Base-by-base conservation (phyloP, 352 stramenopile genomes). In the Phytophthora capsici region DNA sequence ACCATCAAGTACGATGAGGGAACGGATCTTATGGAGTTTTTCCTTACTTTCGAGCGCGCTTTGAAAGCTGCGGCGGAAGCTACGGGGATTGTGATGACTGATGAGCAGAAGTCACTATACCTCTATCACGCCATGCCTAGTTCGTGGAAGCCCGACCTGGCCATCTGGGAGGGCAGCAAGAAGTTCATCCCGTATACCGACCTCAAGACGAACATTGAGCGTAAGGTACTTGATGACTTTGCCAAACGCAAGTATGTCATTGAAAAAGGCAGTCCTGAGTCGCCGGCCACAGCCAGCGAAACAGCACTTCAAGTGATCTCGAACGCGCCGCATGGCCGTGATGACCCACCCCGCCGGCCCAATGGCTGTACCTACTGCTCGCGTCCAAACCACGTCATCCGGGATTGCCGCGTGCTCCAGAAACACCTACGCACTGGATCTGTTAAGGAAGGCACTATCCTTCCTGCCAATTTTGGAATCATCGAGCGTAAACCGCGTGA, bases 1-100 rank as follows among this genome's bases (percentile, higher is more conserved):
- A 49, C 51, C 3, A 57, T 69, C 40, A 61, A 63, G 47, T 69
- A 65, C 12, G 47, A 53, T 16, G 57, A 73, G 16, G 58, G 36
- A 4, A 67, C 28, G 0, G 57, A 67, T n/a, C 57, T 63, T 3
- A 60, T 58, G 36, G 23, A 13, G 10, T 72, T 63, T 26, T 66
- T 66, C 16, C 25, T 57, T 4, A 28, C n/a, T 7, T 63, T 68
- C 13, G 52, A 69, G 25, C 45, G 32, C 3, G 52, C 60, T 0
- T 17, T 63, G 1, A 55, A 62, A 9, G 8, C 50, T 34, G 38
- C 20, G 17, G 57, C 37, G 14, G 44, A 48, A 23, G 45, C 51
- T 52, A 60, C 34, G 4, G 58, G 25, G 0, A 28, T 28, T 6
- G 25, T 28, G 0, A 28, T 28, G 25, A n/a, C n/a, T n/a, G n/a